Base-by-base conservation (phyloP, 257 asterid genomes). In the Hygrophila difformis region DNA sequence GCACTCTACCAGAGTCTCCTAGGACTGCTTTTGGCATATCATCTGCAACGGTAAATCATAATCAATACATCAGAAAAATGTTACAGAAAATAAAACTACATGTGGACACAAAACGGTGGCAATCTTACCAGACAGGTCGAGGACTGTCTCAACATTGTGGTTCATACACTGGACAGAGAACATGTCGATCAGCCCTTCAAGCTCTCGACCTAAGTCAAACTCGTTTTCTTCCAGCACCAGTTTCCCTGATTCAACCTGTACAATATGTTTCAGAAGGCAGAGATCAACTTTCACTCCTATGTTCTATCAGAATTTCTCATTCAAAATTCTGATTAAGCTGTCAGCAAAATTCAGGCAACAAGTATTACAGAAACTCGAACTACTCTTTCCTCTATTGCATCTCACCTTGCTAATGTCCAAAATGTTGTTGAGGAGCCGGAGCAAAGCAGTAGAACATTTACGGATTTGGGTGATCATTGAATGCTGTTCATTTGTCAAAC, bases 241-340 rank as follows among this genome's bases (percentile, higher is more conserved):
- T 55, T 87, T 87, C 37, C 97, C 97, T 33, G 97, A 87, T 74
- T 87, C 97, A 50, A 87, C 97, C 97, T 87, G 77, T 17, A 55
- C 42, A 58, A 12, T 5, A 10, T 33, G 8, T n/a, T n/a, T 6
- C 37, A 33, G 3, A 33, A 2, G 37, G 12, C 37, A 33, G 10
- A 5, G 12, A 6, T 26, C 12, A 33, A 9, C 8, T 5, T 33
- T 33, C 8, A 33, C 2, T 5, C 12, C 12, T 5, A 33, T 33
- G 12, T 10, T 33, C 12, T 24, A 24, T 24, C 12, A 33, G 3
- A 33, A 33, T 33, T 9, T 33, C 37, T 33, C 12, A 9, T 33
- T 33, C 12, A 5, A 4, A 2, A 4, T 5, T 5, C 12, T 2
- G 3, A 33, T 5, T 6, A 5, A 33, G 10, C 10, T 33, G 37